Percentiles rank a stretch among this genome's conserved stretches.
Conservation (phyloP, 495 filamentous ascomycete genomes). For the Massariosphaeria phaeospora region DNA sequence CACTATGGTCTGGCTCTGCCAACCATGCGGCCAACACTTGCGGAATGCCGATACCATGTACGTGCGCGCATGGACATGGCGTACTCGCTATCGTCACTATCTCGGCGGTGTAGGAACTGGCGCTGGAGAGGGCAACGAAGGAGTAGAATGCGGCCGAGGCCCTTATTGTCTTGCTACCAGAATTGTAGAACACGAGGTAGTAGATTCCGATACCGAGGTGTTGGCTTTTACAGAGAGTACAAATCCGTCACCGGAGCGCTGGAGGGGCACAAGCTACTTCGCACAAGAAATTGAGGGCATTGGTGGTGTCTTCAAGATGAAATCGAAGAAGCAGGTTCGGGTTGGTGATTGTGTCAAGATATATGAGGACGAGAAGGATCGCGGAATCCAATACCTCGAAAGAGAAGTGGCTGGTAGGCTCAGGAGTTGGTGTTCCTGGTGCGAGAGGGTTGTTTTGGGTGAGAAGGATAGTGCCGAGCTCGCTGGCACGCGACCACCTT, state of each 20-base stretch:
- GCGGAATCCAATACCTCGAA: constrained; percentile 47
- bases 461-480: constrained; percentile 39
- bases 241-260: constrained; percentile 5
- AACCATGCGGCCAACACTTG: constrained; percentile 67
- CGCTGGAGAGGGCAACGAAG: constrained; percentile 81
- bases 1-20: constrained; percentile 70
- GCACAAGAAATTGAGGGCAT: constrained; percentile 83
- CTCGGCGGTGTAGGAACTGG: constrained; percentile 79
- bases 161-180: constrained; percentile 62
- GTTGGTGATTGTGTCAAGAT: constrained; percentile 79
- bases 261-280: constrained; percentile 61
- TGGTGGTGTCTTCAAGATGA: constrained; percentile 77
- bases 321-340: constrained; percentile 65
- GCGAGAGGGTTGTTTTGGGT: constrained; percentile 53
- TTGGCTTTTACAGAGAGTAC: constrained; percentile 2
- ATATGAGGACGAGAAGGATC: constrained; percentile 70
- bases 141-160: constrained; percentile 75
- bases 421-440: constrained; percentile 67
- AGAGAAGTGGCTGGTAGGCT: constrained; percentile 52
- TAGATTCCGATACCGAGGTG: constrained; percentile 45
- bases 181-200: constrained; percentile 72
- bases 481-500: constrained; percentile 1
- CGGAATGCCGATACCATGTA: constrained; percentile 68
- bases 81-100: constrained; percentile 73
- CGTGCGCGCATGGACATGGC: constrained; percentile 79